These are phyloP conservation scores for Bullera alba DNA, from an alignment of 768 basidiomycete genomes.

Conservation along the genomic window DNA sequence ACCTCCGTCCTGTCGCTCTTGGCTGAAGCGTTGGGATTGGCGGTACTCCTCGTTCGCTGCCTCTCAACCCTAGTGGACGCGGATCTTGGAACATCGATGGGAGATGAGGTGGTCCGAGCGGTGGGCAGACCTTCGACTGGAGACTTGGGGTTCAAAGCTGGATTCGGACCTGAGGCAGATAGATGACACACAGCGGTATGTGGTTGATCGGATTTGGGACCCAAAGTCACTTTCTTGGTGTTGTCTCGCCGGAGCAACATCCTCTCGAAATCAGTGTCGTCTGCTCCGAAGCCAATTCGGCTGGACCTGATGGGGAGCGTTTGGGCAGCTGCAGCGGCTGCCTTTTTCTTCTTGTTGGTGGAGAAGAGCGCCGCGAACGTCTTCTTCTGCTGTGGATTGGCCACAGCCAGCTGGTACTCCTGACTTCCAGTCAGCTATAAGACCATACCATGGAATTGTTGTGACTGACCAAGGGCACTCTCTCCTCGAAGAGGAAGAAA, in stretches of 20 bases:
- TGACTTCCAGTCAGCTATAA: conserved; percentile 52
- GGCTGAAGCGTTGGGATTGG: no score
- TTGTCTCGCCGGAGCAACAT: conserved; percentile 23
- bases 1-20: no score
- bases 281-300: neutral
- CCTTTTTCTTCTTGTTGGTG: conserved; percentile 5
- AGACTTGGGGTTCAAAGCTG: neutral
- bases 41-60: neutral
- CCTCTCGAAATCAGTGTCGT: conserved; percentile 36
- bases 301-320: neutral
- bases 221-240: conserved; percentile 35
- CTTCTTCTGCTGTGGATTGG: conserved; percentile 31
- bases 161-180: no score
- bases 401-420: conserved; percentile 39
- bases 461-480: conserved; percentile 74
- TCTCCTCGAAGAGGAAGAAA: conserved; percentile 84
- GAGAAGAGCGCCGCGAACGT: conserved; percentile 19
- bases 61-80: no score
- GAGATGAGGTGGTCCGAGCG: neutral
- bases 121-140: neutral
- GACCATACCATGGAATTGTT: conserved; percentile 14
- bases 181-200: conserved; percentile 15
- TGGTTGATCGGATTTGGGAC: conserved; percentile 10
- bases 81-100: no score
- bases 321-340: neutral